phyloP scores from a whole-genome alignment of 2,329 filamentous ascomycete species.

The Fusarium fracticaudum region DNA sequence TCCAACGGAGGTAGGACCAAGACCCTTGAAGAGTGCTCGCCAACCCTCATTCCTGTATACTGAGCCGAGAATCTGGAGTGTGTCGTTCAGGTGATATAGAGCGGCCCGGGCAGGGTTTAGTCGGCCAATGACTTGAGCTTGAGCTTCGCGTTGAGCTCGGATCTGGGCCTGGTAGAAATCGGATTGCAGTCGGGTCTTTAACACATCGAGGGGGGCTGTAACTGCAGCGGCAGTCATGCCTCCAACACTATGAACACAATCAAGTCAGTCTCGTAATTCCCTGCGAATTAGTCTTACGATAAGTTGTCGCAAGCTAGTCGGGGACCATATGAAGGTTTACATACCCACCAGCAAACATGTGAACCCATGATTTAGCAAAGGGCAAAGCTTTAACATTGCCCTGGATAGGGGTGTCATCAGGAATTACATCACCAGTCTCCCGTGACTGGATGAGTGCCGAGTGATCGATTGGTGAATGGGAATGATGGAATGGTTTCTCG shows the following conservation, averaged over 20 bases:
- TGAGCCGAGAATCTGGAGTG: constrained; percentile 82
- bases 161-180: constrained; percentile 93
- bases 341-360: constrained; percentile 91
- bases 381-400: constrained; percentile 54
- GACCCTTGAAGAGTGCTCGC: constrained; percentile 89
- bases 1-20: constrained; percentile 89
- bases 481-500: constrained; percentile 45
- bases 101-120: constrained; percentile 74
- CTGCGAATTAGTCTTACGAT: background rate
- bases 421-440: constrained; percentile 67
- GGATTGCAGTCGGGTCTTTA: constrained; percentile 92
- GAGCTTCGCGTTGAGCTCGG: constrained; percentile 70
- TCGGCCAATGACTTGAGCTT: constrained; percentile 56
- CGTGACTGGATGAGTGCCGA: constrained; percentile 65
- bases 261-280: constrained; percentile 23
- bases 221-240: constrained; percentile 92
- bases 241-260: constrained; percentile 67
- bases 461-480: constrained; percentile 46
- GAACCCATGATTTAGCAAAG: constrained; percentile 84
- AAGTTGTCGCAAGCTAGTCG: background rate
- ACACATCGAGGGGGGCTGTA: constrained; percentile 92
- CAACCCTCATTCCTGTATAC: constrained; percentile 85
- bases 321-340: constrained; percentile 41
- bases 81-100: constrained; percentile 82
- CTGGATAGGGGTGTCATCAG: constrained; percentile 51